Evolutionary conservation across 2,329 filamentous ascomycete genomes (phyloP).

Genomic region (Elsinoe perseae): DNA sequence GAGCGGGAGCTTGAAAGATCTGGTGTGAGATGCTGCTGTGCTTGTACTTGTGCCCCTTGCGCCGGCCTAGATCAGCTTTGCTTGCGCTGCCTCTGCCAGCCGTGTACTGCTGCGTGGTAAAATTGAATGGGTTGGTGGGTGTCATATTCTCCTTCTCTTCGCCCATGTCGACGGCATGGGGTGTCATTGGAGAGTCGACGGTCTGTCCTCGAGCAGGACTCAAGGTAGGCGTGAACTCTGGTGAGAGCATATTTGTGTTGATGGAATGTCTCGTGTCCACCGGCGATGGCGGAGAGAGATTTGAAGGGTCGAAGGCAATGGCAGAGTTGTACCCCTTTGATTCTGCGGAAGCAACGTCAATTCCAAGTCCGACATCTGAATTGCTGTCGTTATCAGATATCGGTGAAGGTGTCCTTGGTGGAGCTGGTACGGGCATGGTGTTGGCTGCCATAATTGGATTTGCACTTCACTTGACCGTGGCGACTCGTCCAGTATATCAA

Average conservation of each 20-base stretch:
- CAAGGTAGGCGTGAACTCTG: constrained; percentile 16
- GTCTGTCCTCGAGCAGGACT: constrained; percentile 19
- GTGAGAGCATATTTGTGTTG: constrained; percentile 17
- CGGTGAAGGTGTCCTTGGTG: constrained; percentile 58
- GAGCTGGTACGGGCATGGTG: constrained; percentile 50
- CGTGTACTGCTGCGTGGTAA: constrained; percentile 57
- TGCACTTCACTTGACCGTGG: neutral
- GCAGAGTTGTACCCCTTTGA: constrained; percentile 15
- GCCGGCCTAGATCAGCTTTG: constrained; percentile 83
- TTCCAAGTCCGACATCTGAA: constrained; percentile 20
- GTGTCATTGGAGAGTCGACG: constrained; percentile 24
- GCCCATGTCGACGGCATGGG: constrained; percentile 23
- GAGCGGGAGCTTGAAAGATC: constrained; percentile 89
- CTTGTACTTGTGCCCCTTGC: constrained; percentile 94
- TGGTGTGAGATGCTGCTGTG: constrained; percentile 94
- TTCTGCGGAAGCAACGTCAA: constrained; percentile 20
- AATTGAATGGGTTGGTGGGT: constrained; percentile 76
- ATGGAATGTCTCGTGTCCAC: constrained; percentile 6
- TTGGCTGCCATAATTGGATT: constrained; percentile 46
- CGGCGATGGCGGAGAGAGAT: constrained; percentile 13
- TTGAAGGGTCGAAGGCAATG: constrained; percentile 14
- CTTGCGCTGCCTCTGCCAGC: constrained; percentile 24
- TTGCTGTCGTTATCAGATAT: constrained; percentile 47
- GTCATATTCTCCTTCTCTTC: constrained; percentile 23
- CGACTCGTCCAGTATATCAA: constrained; percentile 5